A percentile compares a stretch with the other conserved stretches of the same genome.
Conservation (phyloP, 768 basidiomycete species). For the Amanita subjunquillea region DNA sequence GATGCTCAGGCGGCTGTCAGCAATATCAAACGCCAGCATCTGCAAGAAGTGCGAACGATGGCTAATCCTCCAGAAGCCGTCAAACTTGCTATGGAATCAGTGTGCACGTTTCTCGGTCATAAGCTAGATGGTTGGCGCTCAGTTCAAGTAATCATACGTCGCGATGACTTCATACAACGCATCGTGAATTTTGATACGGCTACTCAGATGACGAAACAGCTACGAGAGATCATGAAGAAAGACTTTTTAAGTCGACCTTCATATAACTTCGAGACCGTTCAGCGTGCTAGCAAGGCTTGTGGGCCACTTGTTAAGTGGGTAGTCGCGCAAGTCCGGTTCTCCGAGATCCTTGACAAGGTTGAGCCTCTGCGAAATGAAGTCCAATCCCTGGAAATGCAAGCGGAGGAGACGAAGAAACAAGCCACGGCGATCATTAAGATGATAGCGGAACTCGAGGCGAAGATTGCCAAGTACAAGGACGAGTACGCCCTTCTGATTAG, state of each 20-base stretch:
- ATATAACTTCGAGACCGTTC: slow-evolving; percentile 92
- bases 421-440: slow-evolving; percentile 84
- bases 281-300: slow-evolving; percentile 93
- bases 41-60: slow-evolving; percentile 97
- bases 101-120: slow-evolving; percentile 92
- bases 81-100: slow-evolving; percentile 97
- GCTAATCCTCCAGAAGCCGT: slow-evolving; percentile 97
- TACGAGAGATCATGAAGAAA: slow-evolving; percentile 86
- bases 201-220: slow-evolving; percentile 77
- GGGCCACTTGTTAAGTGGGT: slow-evolving; percentile 99
- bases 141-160: slow-evolving; percentile 90
- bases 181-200: slow-evolving; percentile 95
- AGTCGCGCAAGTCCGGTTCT: slow-evolving; percentile 92
- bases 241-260: slow-evolving; percentile 87
- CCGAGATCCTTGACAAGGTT: slow-evolving; percentile 94
- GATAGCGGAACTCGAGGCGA: slow-evolving; percentile 85
- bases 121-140: slow-evolving; percentile 96
- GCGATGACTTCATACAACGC: slow-evolving; percentile 92
- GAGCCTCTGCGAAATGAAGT: slow-evolving; percentile 96
- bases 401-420: slow-evolving; percentile 91
- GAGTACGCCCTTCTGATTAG: slow-evolving; percentile 96
- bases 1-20: slow-evolving; percentile 96
- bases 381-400: slow-evolving; percentile 83
- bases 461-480: slow-evolving; percentile 90
- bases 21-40: slow-evolving; percentile 90